Percentiles rank a stretch among this genome's conserved stretches.
phyloP scores from a whole-genome alignment of 192 early-diverging fungal species.

The Linnemannia hyalina region DNA sequence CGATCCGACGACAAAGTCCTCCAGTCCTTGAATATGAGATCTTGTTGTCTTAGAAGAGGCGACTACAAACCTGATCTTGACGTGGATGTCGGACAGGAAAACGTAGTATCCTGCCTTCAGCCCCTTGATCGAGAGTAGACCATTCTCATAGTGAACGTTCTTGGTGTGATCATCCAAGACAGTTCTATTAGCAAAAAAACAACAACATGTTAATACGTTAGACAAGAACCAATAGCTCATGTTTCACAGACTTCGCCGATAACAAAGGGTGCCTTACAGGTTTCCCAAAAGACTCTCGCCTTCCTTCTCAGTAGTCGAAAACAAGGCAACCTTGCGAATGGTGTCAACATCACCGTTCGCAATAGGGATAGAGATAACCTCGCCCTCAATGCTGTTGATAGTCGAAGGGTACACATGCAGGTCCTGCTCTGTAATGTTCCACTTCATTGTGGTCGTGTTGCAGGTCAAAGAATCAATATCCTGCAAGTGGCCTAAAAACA shows the following conservation, averaged over 20 bases:
- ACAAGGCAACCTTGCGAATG: constrained; percentile 40
- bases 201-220: neutral
- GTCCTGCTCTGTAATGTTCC: constrained; percentile 21
- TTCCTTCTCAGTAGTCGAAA: constrained; percentile 3
- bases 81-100: constrained; percentile 18
- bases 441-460: constrained; percentile 2
- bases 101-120: constrained; percentile 42
- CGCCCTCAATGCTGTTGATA: constrained; percentile 30
- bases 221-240: too few relatives aligned
- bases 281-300: neutral
- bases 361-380: constrained; percentile 32
- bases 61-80: neutral
- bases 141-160: constrained; percentile 27
- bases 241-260: neutral
- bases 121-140: constrained; percentile 22
- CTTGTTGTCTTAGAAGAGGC: constrained; percentile 7
- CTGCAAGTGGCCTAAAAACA: constrained; percentile 51
- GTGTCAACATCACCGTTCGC: neutral
- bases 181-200: neutral
- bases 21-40: constrained; percentile 28
- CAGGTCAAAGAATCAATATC: constrained; percentile 28
- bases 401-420: constrained; percentile 13
- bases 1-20: constrained; percentile 29
- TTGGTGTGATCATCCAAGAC: constrained; percentile 22
- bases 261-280: neutral